These are phyloP conservation scores for Lentithecium fluviatile DNA, from an alignment of 495 filamentous ascomycete species.

Conservation along the genomic window DNA sequence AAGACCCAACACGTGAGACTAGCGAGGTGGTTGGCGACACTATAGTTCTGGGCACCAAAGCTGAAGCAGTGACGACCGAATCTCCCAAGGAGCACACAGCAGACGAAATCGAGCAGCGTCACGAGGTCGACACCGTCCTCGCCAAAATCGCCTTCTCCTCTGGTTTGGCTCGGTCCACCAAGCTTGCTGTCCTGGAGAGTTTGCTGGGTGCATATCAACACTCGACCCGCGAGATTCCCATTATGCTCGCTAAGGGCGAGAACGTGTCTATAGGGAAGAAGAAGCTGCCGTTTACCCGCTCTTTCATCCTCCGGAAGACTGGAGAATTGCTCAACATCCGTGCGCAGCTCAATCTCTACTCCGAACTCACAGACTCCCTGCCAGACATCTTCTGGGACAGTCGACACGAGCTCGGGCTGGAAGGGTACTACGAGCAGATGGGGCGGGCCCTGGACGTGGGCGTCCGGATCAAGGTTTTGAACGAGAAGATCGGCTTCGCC, in stretches of 20 bases:
- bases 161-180: constrained; percentile 91
- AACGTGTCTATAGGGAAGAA: constrained; percentile 37
- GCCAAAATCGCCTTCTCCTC: constrained; percentile 97
- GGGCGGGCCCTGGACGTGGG: constrained; percentile 86
- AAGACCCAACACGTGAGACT: constrained; percentile 70
- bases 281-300: constrained; percentile 64
- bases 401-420: constrained; percentile 74
- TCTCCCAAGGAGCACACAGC: constrained; percentile 25
- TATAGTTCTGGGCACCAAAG: constrained; percentile 81
- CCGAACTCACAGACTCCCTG: constrained; percentile 90
- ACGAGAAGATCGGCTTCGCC: constrained; percentile 97
- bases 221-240: constrained; percentile 76
- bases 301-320: constrained; percentile 86
- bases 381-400: constrained; percentile 98
- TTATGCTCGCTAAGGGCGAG: constrained; percentile 61
- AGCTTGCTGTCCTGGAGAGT: constrained; percentile 87
- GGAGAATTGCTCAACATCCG: constrained; percentile 88
- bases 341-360: constrained; percentile 93
- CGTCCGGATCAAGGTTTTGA: constrained; percentile 86
- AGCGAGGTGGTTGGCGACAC: constrained; percentile 84
- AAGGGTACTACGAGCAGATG: constrained; percentile 92
- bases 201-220: constrained; percentile 80
- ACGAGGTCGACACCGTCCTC: constrained; percentile 70
- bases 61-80: constrained; percentile 27
- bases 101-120: constrained; percentile 38